Evolutionary conservation across 805 yeast genomes (phyloP).

Genomic region (Metschnikowia gelsemii): DNA sequence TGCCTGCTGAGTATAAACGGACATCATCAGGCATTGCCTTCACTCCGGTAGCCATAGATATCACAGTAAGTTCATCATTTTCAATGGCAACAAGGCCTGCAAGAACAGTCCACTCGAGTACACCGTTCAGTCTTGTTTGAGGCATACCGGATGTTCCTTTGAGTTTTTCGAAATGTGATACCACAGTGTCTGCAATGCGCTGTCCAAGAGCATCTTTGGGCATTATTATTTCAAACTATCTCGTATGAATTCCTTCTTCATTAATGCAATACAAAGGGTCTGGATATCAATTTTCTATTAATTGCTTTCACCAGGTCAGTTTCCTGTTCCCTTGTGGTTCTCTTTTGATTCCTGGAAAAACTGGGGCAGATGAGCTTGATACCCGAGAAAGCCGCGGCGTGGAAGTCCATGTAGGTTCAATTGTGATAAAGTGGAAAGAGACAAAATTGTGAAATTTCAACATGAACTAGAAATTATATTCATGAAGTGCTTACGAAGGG

Average conservation of each 20-base stretch:
- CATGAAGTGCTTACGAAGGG: not conserved
- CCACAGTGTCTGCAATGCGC: slow-evolving; percentile 27
- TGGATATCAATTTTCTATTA: too few species aligned
- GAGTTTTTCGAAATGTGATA: slow-evolving; percentile 30
- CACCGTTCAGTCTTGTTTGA: slow-evolving; percentile 56
- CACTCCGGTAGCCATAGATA: slow-evolving; percentile 76
- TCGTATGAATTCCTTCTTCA: too few species aligned
- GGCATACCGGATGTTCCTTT: slow-evolving; percentile 56
- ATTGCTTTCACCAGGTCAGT: too few species aligned
- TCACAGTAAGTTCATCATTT: slow-evolving; percentile 28
- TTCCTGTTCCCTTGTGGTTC: too few species aligned
- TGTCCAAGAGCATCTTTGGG: slow-evolving; percentile 11
- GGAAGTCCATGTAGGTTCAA: too few species aligned
- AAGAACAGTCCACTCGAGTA: slow-evolving; percentile 78
- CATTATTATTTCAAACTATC: too few species aligned
- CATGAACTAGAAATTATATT: not conserved
- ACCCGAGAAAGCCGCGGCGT: too few species aligned
- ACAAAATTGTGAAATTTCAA: too few species aligned
- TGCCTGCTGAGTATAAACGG: slow-evolving; percentile 48
- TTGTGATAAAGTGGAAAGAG: not conserved
- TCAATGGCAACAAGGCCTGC: slow-evolving; percentile 63
- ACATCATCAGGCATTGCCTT: slow-evolving; percentile 67
- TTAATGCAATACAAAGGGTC: too few species aligned
- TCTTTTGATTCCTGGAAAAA: too few species aligned
- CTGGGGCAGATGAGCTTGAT: too few species aligned